Base-by-base conservation (phyloP, 1,284 basidiomycete species). In the Moesziomyces antarcticus region DNA sequence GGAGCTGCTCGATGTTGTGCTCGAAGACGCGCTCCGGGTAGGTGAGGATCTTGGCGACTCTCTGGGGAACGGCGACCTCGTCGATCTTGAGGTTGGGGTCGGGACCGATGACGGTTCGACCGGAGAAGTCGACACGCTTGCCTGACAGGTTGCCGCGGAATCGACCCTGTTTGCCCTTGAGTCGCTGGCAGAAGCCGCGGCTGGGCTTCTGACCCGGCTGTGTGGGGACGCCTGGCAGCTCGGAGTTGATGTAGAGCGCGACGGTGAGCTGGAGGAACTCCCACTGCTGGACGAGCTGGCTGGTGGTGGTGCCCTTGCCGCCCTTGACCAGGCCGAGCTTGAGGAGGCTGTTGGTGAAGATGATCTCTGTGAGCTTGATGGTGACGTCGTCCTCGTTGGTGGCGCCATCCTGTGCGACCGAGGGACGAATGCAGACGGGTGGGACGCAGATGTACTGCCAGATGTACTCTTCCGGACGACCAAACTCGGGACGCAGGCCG, bases 361-460 rank as follows among this genome's bases (percentile, higher is more conserved):
- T 93, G 66, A 99, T 99, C 84, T 99, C 97, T 6, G 93, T 93
- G 16, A 99, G 89, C 83, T 99, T 99, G 75, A 97, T 93, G 0
- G 97, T 99, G 40, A 99, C 87, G 84, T 99, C 97, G 79, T 99
- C 97, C 86, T 99, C 97, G 82, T 98, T 99, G 41, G 80, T 83
- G 18, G 74, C 79, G 54, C 77, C 76, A 92, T 99, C 97, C 84
- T 99, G 97, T 0, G 93, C 92, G 1, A 99, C 97, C 6, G 94
- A 97, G 0, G 97, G 97, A 46, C 97, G 90, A 63, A 99, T 99
- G 83, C 93, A 97, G 42, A 97, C 94, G 0, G 97, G 97, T 20
- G 97, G 97, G 16, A 99, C 97, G 35, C 95, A 97, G 18, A 99
- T 91, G 85, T 99, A 99, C 85, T 98, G 96, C 97, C 97, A 99